A percentile compares a stretch with the other conserved stretches of the same genome.
phyloP scores from a whole-genome alignment of 2,329 filamentous ascomycete genomes.

The Pseudogymnoascus destructans region DNA sequence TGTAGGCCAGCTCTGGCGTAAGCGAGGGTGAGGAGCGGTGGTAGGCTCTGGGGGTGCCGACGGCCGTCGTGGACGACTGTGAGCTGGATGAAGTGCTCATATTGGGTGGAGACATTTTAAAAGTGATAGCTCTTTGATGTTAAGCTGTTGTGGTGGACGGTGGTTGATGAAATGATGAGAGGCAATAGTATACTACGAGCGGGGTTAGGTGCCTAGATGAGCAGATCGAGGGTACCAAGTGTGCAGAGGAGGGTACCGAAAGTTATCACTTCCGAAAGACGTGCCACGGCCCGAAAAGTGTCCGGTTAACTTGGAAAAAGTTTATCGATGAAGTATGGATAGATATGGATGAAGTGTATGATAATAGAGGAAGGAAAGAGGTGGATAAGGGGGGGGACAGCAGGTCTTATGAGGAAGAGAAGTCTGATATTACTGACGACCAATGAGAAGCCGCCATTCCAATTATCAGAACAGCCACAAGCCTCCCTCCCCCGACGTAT shows the following conservation, averaged over 20 bases:
- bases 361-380: conserved; percentile 20
- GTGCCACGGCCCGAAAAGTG: conserved; percentile 15
- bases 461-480: neutral
- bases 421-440: conserved; percentile 6
- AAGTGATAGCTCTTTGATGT: conserved; percentile 13
- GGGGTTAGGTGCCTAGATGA: conserved; percentile 18
- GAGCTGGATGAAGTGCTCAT: conserved; percentile 10
- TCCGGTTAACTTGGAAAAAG: conserved; percentile 18
- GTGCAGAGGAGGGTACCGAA: conserved; percentile 12
- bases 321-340: conserved; percentile 17
- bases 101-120: conserved; percentile 18
- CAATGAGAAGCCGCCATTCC: neutral
- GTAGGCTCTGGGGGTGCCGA: neutral
- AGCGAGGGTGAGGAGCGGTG: neutral
- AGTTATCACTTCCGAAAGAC: conserved; percentile 19
- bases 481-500: neutral
- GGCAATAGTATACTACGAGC: neutral
- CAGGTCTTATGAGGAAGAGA: conserved; percentile 16
- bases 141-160: neutral
- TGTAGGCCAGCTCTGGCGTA: neutral
- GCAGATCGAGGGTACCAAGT: conserved; percentile 24
- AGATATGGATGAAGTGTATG: conserved; percentile 13
- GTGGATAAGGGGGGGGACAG: conserved; percentile 20
- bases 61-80: conserved; percentile 11
- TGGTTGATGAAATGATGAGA: conserved; percentile 1